phyloP scores from a whole-genome alignment of 1,284 basidiomycete genomes.

The Rhizoctonia solani region DNA sequence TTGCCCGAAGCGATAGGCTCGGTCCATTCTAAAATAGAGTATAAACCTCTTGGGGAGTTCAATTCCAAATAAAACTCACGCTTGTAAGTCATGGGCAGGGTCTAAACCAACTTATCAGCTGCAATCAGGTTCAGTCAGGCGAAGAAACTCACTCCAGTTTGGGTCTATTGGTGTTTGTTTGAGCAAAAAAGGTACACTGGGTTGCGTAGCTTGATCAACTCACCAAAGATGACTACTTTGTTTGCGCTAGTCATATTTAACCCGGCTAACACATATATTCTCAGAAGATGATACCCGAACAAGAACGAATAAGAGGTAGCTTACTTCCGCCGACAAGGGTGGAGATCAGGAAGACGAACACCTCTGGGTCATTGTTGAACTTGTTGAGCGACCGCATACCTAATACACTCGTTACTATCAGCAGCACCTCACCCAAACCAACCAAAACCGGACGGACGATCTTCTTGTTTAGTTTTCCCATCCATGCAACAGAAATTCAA shows the following conservation, averaged over 20 bases:
- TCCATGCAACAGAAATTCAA: constrained; percentile 73
- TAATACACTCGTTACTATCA: constrained; percentile 43
- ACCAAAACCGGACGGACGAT: constrained; percentile 58
- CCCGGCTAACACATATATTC: constrained; percentile 48
- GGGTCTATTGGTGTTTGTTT: constrained; percentile 59
- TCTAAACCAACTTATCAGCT: constrained; percentile 51
- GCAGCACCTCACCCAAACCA: not conserved
- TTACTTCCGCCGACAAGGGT: constrained; percentile 70
- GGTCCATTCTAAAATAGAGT: constrained; percentile 61
- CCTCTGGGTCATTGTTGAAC: constrained; percentile 73
- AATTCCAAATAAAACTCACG: constrained; percentile 42
- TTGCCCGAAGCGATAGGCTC: constrained; percentile 88
- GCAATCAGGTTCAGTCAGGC: not conserved
- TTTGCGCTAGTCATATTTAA: constrained; percentile 77
- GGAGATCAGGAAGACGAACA: constrained; percentile 80
- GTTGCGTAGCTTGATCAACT: constrained; percentile 39
- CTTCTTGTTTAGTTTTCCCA: constrained; percentile 65
- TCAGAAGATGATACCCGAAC: not conserved
- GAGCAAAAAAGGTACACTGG: not conserved
- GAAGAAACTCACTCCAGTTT: constrained; percentile 74
- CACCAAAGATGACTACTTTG: constrained; percentile 84
- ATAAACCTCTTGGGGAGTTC: not conserved
- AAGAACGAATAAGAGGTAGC: not conserved
- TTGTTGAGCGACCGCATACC: constrained; percentile 81
- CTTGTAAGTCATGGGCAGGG: constrained; percentile 84